phyloP scores from a whole-genome alignment of 306 rosid genomes.

The Cyclanthera cordifolia region DNA sequence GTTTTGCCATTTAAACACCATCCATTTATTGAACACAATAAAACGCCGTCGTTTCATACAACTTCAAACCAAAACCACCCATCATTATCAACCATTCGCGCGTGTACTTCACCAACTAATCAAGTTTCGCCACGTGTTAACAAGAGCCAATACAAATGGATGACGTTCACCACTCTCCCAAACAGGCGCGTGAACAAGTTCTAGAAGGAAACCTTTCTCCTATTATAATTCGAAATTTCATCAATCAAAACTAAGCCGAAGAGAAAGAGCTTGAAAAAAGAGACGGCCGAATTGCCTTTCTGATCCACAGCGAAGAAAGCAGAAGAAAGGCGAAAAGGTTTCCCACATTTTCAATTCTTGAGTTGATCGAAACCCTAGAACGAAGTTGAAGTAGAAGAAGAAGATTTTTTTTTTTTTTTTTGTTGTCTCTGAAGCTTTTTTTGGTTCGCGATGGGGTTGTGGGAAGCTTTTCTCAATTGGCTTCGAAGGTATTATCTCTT shows the following conservation, averaged over 20 bases:
- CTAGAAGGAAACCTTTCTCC: not conserved
- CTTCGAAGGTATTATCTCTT: constrained; percentile 33
- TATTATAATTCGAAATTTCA: constrained; percentile 1
- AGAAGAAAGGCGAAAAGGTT: constrained; percentile 5
- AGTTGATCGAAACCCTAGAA: constrained; percentile 8
- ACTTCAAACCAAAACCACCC: not conserved
- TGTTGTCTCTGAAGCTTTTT: not conserved
- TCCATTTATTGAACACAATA: not conserved
- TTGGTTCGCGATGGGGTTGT: constrained; percentile 29
- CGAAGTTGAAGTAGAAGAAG: not conserved
- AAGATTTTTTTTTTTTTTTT: no score
- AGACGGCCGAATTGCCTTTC: constrained; percentile 4
- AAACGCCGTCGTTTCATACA: constrained; percentile 7
- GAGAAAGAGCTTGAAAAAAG: constrained; percentile 1
- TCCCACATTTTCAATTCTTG: not conserved
- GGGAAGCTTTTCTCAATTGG: constrained; percentile 66
- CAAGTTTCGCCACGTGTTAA: no score
- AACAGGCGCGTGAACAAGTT: not conserved
- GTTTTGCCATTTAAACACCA: not conserved
- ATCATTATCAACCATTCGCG: not conserved
- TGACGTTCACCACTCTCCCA: not conserved
- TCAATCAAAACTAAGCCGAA: not conserved
- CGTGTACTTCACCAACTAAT: not conserved
- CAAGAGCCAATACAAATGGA: not conserved
- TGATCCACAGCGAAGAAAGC: not conserved